These are phyloP conservation scores for Dactylellina haptotyla DNA, from an alignment of 2,329 filamentous ascomycete species.

Conservation along the genomic window DNA sequence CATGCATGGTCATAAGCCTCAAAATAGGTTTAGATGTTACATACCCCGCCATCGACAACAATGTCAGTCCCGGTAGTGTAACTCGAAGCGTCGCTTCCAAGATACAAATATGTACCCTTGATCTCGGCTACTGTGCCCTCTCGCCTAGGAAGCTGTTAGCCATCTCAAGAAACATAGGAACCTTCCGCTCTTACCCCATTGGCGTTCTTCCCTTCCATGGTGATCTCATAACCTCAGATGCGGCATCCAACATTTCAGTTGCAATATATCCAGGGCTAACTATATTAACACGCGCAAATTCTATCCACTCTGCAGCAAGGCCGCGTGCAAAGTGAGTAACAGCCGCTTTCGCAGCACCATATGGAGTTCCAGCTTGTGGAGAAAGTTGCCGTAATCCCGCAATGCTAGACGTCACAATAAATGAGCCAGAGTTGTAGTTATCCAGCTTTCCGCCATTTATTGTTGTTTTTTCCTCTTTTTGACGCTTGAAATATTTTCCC, in stretches of 20 bases:
- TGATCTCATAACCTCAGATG: conserved; percentile 72
- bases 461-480: conserved; percentile 59
- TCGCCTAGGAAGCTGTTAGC: conserved; percentile 63
- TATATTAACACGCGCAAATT: conserved; percentile 77
- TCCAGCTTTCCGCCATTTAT: conserved; percentile 66
- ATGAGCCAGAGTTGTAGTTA: conserved; percentile 74
- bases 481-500: conserved; percentile 75
- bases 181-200: conserved; percentile 68
- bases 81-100: conserved; percentile 85
- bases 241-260: conserved; percentile 76
- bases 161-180: background rate
- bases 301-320: conserved; percentile 79
- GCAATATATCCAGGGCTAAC: conserved; percentile 79
- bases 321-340: conserved; percentile 68
- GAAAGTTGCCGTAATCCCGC: conserved; percentile 80
- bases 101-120: conserved; percentile 82
- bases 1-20: too few relatives aligned
- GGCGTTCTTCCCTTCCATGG: conserved; percentile 82
- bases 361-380: conserved; percentile 77
- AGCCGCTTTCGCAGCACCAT: conserved; percentile 78
- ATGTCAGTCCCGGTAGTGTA: conserved; percentile 81
- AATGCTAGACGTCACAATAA: conserved; percentile 82
- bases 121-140: conserved; percentile 78
- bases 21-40: too few relatives aligned
- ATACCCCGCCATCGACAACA: conserved; percentile 71